Evolutionary conservation across 2,329 filamentous ascomycete species (phyloP).

Genomic region (Exophiala viscosa): DNA sequence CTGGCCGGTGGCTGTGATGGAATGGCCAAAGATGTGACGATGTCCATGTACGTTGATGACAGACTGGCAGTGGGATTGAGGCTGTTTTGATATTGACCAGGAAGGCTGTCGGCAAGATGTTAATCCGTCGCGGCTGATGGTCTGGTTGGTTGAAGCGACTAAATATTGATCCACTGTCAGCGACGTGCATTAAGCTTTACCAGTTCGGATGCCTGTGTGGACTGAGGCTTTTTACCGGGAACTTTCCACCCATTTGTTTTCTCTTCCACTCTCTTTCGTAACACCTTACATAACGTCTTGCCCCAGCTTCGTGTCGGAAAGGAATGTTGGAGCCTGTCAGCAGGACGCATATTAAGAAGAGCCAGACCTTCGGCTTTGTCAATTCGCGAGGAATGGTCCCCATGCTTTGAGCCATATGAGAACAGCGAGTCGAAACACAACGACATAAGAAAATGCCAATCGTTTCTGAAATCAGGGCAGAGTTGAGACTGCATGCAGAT

Average conservation of each 20-base stretch:
- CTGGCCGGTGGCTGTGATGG: not conserved
- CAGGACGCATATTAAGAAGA: slow-evolving; percentile 2
- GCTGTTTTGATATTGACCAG: not conserved
- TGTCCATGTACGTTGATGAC: slow-evolving; percentile 20
- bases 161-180: slow-evolving; percentile 17
- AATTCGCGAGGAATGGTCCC: no score
- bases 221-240: not conserved
- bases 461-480: slow-evolving; percentile 6
- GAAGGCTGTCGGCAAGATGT: not conserved
- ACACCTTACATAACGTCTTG: not conserved
- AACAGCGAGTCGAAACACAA: not conserved
- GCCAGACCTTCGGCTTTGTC: no score
- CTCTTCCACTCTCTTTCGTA: not conserved
- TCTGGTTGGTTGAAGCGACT: slow-evolving; percentile 19
- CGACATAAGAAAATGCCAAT: slow-evolving; percentile 4
- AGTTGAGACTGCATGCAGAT: slow-evolving; percentile 25
- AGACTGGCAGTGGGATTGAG: not conserved
- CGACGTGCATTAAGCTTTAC: slow-evolving; percentile 29
- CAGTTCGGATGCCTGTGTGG: not conserved
- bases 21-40: slow-evolving; percentile 6
- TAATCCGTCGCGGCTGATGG: slow-evolving; percentile 24
- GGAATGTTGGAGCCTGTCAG: slow-evolving; percentile 1
- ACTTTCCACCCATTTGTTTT: not conserved
- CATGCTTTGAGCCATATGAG: not conserved
- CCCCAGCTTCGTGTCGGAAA: not conserved